Evolutionary conservation across 2,329 filamentous ascomycete genomes (phyloP), one percentile per base, ranked within the genome.

Genomic region (Pyricularia grisea): DNA sequence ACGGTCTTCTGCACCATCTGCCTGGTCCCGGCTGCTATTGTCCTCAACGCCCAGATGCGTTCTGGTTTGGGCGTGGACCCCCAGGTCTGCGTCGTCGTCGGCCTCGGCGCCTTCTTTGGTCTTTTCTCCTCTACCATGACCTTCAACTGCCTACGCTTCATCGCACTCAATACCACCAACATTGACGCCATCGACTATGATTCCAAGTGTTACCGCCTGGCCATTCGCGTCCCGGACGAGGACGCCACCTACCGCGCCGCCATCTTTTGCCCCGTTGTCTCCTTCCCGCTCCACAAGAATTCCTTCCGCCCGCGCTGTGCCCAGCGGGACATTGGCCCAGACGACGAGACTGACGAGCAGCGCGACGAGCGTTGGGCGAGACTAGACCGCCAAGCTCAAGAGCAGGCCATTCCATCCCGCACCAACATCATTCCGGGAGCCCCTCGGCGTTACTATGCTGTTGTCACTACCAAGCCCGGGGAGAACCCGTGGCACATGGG

Each of bases 401-500:
- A 42, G 36, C n/a, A 30, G 25, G 28, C 55, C 17, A 27, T 58
- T 4, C 68, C 68, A 3, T 30, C 68, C 2, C 65, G 71, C 14
- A 69, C 67, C 50, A 65, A 67, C 55, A 25, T 71, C 60, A 73
- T 75, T 3, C 72, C 74, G 5, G 78, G 81, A 36, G 85, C 85
- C 71, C 73, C 76, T 63, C 78, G 81, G 2, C 83, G 81, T 5
- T 90, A 87, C 12, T 98, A 97, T 76, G 93, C 92, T 14, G 90
- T 98, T 60, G 81, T 97, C 1, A 85, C 87, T 71, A 92, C 91
- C 0, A 82, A 87, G 3, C 84, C 87, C 0, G 90, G 92, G 11
- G 90, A 95, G 73, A 97, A 97, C 73, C 92, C 93, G 0, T 99
- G 93, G 89, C 87, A 97, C 73, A 81, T 95, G 0, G 92, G 91